Evolutionary conservation across 345 rosid genomes (phyloP).

Genomic region (Syzygium aqueum): DNA sequence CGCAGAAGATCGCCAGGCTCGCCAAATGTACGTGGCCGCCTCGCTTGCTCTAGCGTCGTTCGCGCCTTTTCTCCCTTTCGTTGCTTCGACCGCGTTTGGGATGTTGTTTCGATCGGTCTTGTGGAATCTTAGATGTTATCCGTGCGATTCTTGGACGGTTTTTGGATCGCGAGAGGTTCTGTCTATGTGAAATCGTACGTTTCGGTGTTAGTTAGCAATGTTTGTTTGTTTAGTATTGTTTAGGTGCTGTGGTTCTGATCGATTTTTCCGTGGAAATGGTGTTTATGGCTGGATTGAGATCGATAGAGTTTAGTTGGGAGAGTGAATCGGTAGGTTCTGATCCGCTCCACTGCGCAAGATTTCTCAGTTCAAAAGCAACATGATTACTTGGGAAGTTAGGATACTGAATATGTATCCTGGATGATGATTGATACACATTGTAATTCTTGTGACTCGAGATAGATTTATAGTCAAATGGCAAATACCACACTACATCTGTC

Average conservation of each 20-base stretch:
- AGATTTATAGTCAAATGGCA: not conserved
- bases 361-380: not conserved
- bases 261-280: not conserved
- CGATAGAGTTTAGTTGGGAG: not conserved
- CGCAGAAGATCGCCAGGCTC: slow-evolving; percentile 61
- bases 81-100: not conserved
- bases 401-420: not conserved
- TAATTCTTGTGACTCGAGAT: not conserved
- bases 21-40: slow-evolving; percentile 37
- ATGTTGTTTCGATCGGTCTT: not conserved
- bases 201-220: not conserved
- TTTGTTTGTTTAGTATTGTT: not conserved
- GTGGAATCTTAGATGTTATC: not conserved
- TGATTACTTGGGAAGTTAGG: not conserved
- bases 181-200: not conserved
- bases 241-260: not conserved
- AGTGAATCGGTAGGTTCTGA: not conserved
- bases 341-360: not conserved
- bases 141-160: not conserved
- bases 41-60: not conserved
- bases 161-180: not conserved
- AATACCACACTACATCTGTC: not conserved
- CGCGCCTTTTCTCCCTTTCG: not conserved
- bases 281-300: not conserved
- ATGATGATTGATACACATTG: not conserved